phyloP scores from a whole-genome alignment of 2,329 filamentous ascomycete species.

The Zymoseptoria crescenta region DNA sequence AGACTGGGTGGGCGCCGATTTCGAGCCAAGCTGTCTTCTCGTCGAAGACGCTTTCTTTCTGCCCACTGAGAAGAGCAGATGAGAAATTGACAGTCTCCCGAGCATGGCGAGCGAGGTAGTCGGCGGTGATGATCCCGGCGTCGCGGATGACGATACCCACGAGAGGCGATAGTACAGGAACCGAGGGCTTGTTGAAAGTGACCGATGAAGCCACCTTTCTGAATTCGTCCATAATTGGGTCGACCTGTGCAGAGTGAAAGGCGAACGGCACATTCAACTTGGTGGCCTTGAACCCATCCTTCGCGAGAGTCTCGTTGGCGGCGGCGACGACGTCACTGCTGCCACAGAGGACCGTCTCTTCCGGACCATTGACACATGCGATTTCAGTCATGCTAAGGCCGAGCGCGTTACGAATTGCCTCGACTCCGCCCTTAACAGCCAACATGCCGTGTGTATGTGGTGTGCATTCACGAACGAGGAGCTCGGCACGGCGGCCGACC shows the following conservation, averaged over 20 bases:
- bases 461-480: slow-evolving; percentile 58
- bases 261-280: slow-evolving; percentile 59
- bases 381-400: slow-evolving; percentile 46
- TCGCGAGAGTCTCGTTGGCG: slow-evolving; percentile 43
- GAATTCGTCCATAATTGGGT: slow-evolving; percentile 55
- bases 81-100: slow-evolving; percentile 64
- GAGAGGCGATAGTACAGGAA: slow-evolving; percentile 62
- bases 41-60: slow-evolving; percentile 52
- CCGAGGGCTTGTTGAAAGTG: slow-evolving; percentile 48
- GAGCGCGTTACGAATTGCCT: slow-evolving; percentile 47
- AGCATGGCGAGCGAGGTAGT: slow-evolving; percentile 58
- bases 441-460: slow-evolving; percentile 61
- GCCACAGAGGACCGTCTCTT: slow-evolving; percentile 66
- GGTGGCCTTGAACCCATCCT: slow-evolving; percentile 51
- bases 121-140: slow-evolving; percentile 48
- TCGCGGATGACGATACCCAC: slow-evolving; percentile 53
- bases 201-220: slow-evolving; percentile 48
- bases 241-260: slow-evolving; percentile 59
- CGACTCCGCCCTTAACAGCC: slow-evolving; percentile 46
- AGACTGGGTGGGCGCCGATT: slow-evolving; percentile 66
- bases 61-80: slow-evolving; percentile 52
- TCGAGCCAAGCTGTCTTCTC: slow-evolving; percentile 65
- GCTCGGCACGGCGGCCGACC: slow-evolving; percentile 59
- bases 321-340: slow-evolving; percentile 52
- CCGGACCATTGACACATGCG: slow-evolving; percentile 69